Conservation (phyloP, 345 rosid genomes). For the Dimocarpus longan region DNA sequence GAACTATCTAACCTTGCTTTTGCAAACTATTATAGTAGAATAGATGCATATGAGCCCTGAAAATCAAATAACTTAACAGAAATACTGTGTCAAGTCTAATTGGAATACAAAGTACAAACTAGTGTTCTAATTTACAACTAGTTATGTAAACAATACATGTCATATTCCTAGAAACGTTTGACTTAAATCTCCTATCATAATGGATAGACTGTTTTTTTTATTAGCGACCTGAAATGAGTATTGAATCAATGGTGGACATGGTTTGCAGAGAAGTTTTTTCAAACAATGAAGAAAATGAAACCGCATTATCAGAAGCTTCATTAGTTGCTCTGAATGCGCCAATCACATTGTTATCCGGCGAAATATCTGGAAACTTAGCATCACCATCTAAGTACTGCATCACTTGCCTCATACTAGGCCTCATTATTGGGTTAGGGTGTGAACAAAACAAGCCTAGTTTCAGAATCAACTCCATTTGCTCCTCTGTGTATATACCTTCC, state of each 20-base stretch:
- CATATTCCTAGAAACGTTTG: neutral
- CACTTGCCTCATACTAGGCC: slow-evolving; percentile 29
- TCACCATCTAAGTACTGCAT: slow-evolving; percentile 40
- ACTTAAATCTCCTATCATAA: neutral
- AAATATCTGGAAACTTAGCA: slow-evolving; percentile 16
- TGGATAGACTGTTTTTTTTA: neutral
- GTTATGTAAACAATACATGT: neutral
- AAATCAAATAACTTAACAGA: slow-evolving; percentile 14
- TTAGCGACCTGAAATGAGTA: slow-evolving; percentile 27
- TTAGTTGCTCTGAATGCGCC: neutral
- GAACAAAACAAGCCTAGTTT: slow-evolving; percentile 39
- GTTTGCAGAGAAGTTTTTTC: slow-evolving; percentile 19
- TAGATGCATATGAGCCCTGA: neutral
- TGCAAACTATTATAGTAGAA: too few relatives aligned
- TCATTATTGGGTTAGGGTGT: slow-evolving; percentile 20
- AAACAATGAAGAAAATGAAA: neutral
- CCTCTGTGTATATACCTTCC: slow-evolving; percentile 18
- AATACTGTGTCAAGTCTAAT: slow-evolving; percentile 24
- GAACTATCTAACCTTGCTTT: too few relatives aligned
- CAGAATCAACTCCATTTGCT: slow-evolving; percentile 39
- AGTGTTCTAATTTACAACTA: neutral
- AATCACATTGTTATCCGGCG: neutral
- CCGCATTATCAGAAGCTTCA: neutral
- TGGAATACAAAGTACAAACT: neutral
- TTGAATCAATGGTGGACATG: slow-evolving; percentile 27